Evolutionary conservation across 2,329 filamentous ascomycete genomes (phyloP).

Genomic region (Aspergillus sp.): DNA sequence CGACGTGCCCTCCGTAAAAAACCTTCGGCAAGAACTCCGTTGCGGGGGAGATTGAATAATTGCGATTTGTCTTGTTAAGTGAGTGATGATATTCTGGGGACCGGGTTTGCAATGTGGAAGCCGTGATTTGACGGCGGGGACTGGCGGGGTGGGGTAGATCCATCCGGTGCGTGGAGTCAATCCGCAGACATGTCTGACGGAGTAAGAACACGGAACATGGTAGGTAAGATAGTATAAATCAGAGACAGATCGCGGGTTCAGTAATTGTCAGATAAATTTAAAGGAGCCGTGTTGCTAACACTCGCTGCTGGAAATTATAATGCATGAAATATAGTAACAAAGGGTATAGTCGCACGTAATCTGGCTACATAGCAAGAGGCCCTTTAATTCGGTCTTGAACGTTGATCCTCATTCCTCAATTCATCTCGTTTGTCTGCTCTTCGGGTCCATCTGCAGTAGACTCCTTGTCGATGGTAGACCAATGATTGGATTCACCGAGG

Average conservation of each 20-base stretch:
- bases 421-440: not conserved
- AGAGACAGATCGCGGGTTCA: no score
- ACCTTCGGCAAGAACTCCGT: conserved; percentile 8
- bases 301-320: conserved; percentile 1
- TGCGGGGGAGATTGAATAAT: conserved; percentile 6
- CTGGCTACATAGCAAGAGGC: not conserved
- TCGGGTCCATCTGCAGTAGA: conserved; percentile 19
- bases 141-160: conserved; percentile 2
- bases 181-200: not conserved
- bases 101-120: not conserved
- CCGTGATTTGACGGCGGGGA: conserved; percentile 1
- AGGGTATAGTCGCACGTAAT: not conserved
- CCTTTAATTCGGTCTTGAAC: not conserved
- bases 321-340: not conserved
- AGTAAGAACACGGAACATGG: no score
- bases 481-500: conserved; percentile 37
- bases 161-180: not conserved
- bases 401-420: not conserved
- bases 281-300: conserved; percentile 1
- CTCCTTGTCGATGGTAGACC: conserved; percentile 37
- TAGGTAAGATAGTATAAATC: no score
- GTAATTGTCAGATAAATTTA: conserved; percentile 6
- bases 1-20: not conserved
- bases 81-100: not conserved
- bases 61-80: conserved; percentile 1